phyloP scores from a whole-genome alignment of 2,329 filamentous ascomycete genomes.

The Trichoderma harzianum region DNA sequence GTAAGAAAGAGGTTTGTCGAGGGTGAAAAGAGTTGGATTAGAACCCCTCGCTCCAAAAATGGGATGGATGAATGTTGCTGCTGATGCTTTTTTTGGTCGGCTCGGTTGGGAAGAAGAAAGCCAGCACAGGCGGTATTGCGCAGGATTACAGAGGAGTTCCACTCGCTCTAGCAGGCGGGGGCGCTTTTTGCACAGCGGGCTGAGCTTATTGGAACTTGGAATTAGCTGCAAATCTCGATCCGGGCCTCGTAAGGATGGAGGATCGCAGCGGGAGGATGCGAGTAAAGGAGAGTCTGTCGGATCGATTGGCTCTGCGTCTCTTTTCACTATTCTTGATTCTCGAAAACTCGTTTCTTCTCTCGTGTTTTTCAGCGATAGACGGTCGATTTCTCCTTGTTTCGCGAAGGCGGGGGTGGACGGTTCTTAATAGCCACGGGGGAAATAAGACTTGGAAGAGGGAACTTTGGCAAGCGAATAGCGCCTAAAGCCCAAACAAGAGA shows the following conservation, averaged over 20 bases:
- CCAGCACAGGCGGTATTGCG: not conserved
- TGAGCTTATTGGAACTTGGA: not conserved
- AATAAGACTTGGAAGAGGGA: not conserved
- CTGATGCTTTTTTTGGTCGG: conserved; percentile 7
- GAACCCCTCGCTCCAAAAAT: not conserved
- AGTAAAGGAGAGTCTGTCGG: too few species aligned
- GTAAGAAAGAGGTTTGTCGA: not conserved
- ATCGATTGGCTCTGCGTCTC: not conserved
- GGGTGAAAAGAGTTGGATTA: not conserved
- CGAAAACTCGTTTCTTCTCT: not conserved
- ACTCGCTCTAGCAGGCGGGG: conserved; percentile 13
- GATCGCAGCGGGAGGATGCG: not conserved
- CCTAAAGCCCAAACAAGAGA: not conserved
- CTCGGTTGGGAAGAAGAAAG: conserved; percentile 2
- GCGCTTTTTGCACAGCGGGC: conserved; percentile 2
- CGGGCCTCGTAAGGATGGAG: not conserved
- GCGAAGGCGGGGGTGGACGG: not conserved
- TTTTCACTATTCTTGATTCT: not conserved
- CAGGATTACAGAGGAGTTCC: conserved; percentile 3
- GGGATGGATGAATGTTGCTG: conserved; percentile 3
- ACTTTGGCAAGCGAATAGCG: not conserved
- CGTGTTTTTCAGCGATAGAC: not conserved
- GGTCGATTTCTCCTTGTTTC: not conserved
- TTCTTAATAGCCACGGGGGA: not conserved
- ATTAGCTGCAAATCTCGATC: conserved; percentile 12